Base-by-base conservation (phyloP, 2,329 filamentous ascomycete genomes). In the Pezicula carpinea region DNA sequence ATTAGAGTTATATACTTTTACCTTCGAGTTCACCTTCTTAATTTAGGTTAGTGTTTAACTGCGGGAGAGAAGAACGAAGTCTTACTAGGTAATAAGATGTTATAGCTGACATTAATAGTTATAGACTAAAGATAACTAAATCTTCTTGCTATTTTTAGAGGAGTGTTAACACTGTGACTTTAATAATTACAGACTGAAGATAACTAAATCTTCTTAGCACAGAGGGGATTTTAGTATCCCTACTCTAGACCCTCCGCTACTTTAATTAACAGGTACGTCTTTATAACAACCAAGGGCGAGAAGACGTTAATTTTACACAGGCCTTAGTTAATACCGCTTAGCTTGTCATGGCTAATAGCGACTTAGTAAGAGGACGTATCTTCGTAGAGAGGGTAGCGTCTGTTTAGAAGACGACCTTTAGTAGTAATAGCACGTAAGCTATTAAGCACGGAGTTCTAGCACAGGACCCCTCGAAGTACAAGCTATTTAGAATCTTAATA, bases 321-420 rank as follows among this genome's bases (percentile, higher is more conserved):
- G 54, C 57, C 6, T 65, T 59, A 33, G 33, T 56, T 26, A 47
- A 64, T 48, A 62, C 63, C 32, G 42, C 55, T 23, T 51, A 61
- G 34, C 52, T 64, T 34, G 48, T 46, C 34, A 57, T 66, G 38
- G 55, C 53, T 8, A 57, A 64, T 58, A 51, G 60, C 8, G 63
- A 67, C 50, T 45, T 63, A 18, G 61, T 57, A 23, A 63, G 64
- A 49, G 64, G 47, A 48, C 50, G 51, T 6, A 46, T 64, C 33
- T 66, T 67, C 33, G 50, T 47, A 6, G 46, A 60, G 45, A 48
- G 44, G 38, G 57, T 56, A 17, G 45, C 22, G 32, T 44, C 36
- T 53, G 44, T 19, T n/a, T 58, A 51, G 47, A 44, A 14, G 15
- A 46, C 23, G 1, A 18, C 39, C 22, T n/a, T 19, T 22, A 51